These are phyloP conservation scores for Plectosphaerella sp. DNA, from an alignment of 2,329 filamentous ascomycete species.

Conservation along the genomic window DNA sequence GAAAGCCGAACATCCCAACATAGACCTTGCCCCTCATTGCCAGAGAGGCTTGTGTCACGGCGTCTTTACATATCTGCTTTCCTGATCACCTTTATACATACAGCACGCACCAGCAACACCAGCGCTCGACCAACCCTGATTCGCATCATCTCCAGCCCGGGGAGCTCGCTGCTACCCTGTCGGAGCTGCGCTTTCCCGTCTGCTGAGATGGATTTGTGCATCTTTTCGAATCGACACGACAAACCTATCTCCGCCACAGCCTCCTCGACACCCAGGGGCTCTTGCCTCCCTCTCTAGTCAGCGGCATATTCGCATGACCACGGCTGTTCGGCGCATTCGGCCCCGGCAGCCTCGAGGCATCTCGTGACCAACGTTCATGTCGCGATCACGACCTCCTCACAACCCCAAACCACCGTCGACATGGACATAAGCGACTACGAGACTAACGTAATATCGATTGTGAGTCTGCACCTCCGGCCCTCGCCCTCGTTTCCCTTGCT, in stretches of 20 bases:
- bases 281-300: neutral
- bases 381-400: conserved; percentile 3
- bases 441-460: conserved; percentile 57
- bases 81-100: no score
- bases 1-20: no score
- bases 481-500: conserved; percentile 5
- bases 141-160: neutral
- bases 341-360: conserved; percentile 8
- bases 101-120: no score
- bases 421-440: conserved; percentile 63
- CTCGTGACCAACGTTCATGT: conserved; percentile 12
- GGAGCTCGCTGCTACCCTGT: neutral
- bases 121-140: no score
- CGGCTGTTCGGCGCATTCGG: conserved; percentile 4
- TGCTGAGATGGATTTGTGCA: conserved; percentile 34
- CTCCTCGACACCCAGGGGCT: no score
- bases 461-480: conserved; percentile 27
- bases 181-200: conserved; percentile 9
- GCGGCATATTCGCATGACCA: conserved; percentile 5
- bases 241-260: neutral
- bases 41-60: no score
- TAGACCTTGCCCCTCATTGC: no score
- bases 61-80: no score
- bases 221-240: conserved; percentile 2
- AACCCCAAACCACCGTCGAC: conserved; percentile 32